Evolutionary conservation across 371 early-diverging fungal genomes (phyloP), one percentile per base, ranked within the genome.

Genomic region (Actinomucor elegans): DNA sequence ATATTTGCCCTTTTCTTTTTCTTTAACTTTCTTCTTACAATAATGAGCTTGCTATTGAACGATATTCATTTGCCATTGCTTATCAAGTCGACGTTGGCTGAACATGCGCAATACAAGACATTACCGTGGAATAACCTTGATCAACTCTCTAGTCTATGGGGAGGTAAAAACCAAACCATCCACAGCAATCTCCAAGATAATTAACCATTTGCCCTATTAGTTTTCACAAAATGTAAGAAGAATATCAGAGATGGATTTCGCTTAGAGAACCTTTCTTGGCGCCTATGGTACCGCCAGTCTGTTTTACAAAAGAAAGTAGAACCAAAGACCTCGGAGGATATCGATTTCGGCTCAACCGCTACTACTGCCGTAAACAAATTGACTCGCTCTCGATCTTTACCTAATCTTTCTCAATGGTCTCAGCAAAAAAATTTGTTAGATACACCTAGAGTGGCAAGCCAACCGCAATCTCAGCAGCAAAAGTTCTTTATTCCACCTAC

Each of bases 211-310:
- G n/a, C n/a, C n/a, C n/a, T n/a, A n/a, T n/a, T 32, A 63, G 61
- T 52, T 0, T 57, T 66, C 23, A 49, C 61, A 36, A 60, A 57
- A 36, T 66, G 43, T 18, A 60, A 60, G 20, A 35, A 28, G 5
- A 54, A 60, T 26, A 55, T 66, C 10, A 24, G 33, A 40, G 65
- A 64, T 37, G 66, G 61, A 18, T 57, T 66, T 42, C 48, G 66
- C 5, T 26, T 60, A 20, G 66, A 66, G n/a, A 66, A 66, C 42
- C 48, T 66, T 10, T 66, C 66, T 14, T 66, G 66, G 66, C 43
- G 66, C 6, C 33, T 66, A 21, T 66, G 66, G 66, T 60, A 66
- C 42, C 31, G 61, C 32, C 60, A 66, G 23, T 54, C 43, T 15
- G 38, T 64, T 4, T 31, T 64, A 36, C 55, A 58, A 41, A 58